These are phyloP conservation scores for Daldinia loculata DNA, from an alignment of 495 filamentous ascomycete genomes.

Conservation along the genomic window DNA sequence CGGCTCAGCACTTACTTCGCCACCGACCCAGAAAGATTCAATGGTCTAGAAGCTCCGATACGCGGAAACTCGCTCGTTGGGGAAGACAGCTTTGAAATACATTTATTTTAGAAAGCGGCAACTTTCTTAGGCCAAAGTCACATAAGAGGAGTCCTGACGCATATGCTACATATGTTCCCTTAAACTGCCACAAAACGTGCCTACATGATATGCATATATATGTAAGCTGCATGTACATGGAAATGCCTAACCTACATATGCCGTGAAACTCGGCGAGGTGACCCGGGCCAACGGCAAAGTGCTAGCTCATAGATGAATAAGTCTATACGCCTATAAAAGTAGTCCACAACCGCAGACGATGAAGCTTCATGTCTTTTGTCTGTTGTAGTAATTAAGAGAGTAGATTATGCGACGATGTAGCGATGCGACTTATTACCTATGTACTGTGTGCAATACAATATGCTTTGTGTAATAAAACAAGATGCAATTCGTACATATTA, in stretches of 20 bases:
- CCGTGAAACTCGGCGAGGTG: constrained; percentile 23
- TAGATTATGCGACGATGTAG: not conserved
- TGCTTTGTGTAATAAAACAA: not conserved
- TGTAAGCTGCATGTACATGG: constrained; percentile 1
- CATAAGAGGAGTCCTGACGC: not conserved
- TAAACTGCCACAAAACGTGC: not conserved
- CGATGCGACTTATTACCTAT: not conserved
- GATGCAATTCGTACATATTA: too few species aligned
- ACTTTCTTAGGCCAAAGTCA: not conserved
- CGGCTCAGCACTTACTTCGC: not conserved
- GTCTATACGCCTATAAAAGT: not conserved
- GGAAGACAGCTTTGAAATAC: not conserved
- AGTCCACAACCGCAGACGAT: not conserved
- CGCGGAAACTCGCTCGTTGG: not conserved
- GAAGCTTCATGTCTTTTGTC: not conserved
- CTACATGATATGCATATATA: not conserved
- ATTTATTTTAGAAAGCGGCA: not conserved
- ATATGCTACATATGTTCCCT: not conserved
- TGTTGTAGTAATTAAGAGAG: not conserved
- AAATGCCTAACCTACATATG: constrained; percentile 19
- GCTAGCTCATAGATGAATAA: not conserved
- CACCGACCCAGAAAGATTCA: not conserved
- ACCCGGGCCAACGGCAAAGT: not conserved
- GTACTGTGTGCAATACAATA: not conserved
- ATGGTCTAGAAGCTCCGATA: not conserved